Conservation (phyloP, 345 rosid genomes). For the Populus davidiana region DNA sequence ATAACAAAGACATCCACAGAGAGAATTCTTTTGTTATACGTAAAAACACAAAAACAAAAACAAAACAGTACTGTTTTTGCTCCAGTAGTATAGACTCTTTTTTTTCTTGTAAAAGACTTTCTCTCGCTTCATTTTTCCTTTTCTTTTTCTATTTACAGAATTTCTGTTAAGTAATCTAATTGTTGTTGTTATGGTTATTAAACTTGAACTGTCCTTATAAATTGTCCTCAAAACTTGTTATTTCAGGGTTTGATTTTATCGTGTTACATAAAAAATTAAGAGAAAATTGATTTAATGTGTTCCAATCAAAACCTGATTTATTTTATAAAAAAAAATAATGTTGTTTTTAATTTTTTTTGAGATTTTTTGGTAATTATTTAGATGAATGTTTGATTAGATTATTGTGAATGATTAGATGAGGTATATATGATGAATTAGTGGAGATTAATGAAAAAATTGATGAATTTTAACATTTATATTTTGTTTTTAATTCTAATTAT, state of each 20-base stretch:
- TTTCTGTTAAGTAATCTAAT: not conserved
- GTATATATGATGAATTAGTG: not conserved
- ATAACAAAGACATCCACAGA: constrained; percentile 10
- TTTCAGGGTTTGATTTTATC: too few species aligned
- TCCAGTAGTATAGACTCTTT: not conserved
- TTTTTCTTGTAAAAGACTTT: not conserved
- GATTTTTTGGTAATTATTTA: not conserved
- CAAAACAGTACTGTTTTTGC: not conserved
- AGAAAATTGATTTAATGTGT: too few species aligned
- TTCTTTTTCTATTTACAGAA: not conserved
- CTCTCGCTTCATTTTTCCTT: too few species aligned
- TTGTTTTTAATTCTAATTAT: not conserved
- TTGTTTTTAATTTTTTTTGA: too few species aligned
- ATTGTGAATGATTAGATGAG: not conserved
- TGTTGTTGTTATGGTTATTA: too few species aligned
- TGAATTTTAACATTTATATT: not conserved
- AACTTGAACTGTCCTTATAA: too few species aligned
- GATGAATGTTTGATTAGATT: too few species aligned
- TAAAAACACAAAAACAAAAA: not conserved
- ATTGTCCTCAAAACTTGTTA: too few species aligned
- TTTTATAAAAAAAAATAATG: too few species aligned
- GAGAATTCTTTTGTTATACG: not conserved
- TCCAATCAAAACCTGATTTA: too few species aligned
- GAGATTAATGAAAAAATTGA: not conserved
- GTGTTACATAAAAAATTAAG: too few species aligned